Evolutionary conservation across 768 basidiomycete species (phyloP).

Genomic region (Collybia sordida): DNA sequence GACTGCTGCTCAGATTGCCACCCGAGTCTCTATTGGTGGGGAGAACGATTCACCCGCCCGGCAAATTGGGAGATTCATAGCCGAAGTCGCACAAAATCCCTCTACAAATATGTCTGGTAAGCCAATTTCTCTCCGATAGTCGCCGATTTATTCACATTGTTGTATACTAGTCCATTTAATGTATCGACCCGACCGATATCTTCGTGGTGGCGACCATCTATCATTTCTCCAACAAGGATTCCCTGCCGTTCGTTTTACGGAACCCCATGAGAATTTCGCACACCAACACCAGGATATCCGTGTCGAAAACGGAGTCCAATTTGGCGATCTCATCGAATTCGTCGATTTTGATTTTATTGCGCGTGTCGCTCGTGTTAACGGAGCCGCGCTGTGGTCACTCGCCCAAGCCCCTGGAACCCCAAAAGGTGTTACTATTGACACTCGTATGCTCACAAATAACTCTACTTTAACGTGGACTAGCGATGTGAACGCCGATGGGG

Average conservation of each 20-base stretch:
- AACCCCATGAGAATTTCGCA: slow-evolving; percentile 53
- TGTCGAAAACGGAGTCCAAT: slow-evolving; percentile 49
- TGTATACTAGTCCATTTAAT: slow-evolving; percentile 41
- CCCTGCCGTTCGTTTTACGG: slow-evolving; percentile 56
- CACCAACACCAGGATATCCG: slow-evolving; percentile 60
- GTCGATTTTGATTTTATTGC: slow-evolving; percentile 53
- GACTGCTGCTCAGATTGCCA: slow-evolving; percentile 31
- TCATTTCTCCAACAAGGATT: slow-evolving; percentile 50
- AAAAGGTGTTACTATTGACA: slow-evolving; percentile 44
- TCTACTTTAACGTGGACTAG: slow-evolving; percentile 48
- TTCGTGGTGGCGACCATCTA: slow-evolving; percentile 55
- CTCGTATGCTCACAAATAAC: slow-evolving; percentile 50
- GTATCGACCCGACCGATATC: slow-evolving; percentile 52
- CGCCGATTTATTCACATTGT: neutral
- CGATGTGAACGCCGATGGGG: slow-evolving; percentile 37
- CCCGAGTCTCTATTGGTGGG: slow-evolving; percentile 40
- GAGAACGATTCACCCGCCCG: slow-evolving; percentile 56
- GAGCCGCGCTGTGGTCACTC: slow-evolving; percentile 52
- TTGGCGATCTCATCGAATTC: slow-evolving; percentile 54
- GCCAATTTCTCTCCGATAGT: neutral
- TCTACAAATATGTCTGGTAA: slow-evolving; percentile 49
- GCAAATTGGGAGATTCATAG: slow-evolving; percentile 49
- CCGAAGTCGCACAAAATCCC: slow-evolving; percentile 50
- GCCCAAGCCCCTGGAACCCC: slow-evolving; percentile 55
- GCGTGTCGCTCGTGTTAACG: slow-evolving; percentile 52